These are phyloP conservation scores for Hyaloscypha bicolor DNA, from an alignment of 495 filamentous ascomycete genomes.

Conservation along the genomic window DNA sequence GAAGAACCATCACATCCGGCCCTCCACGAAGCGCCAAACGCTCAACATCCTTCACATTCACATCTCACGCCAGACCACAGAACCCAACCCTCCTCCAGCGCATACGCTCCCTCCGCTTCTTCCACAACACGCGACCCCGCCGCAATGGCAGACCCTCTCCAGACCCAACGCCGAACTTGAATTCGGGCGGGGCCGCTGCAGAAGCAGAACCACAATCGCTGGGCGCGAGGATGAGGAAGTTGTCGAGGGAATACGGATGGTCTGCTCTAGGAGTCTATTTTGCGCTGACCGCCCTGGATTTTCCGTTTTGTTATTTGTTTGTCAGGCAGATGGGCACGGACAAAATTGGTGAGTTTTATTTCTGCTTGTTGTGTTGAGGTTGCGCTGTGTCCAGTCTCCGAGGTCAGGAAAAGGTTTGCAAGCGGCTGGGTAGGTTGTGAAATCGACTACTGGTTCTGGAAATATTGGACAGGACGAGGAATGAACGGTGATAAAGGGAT, in stretches of 20 bases:
- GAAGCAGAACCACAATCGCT: conserved; percentile 55
- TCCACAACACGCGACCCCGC: conserved; percentile 27
- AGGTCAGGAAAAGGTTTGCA: background rate
- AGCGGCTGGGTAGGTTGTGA: background rate
- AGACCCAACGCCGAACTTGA: conserved; percentile 4
- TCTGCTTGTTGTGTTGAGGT: background rate
- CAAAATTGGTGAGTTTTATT: conserved; percentile 62
- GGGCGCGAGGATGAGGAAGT: conserved; percentile 70
- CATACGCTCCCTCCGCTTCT: conserved; percentile 26
- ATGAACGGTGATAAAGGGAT: no score
- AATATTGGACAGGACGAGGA: background rate
- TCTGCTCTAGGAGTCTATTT: conserved; percentile 91
- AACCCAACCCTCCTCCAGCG: conserved; percentile 19
- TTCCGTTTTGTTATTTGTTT: conserved; percentile 90
- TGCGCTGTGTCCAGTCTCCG: background rate
- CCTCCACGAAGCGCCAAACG: conserved; percentile 6
- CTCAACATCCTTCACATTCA: conserved; percentile 27
- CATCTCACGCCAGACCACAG: conserved; percentile 19
- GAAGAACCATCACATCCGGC: conserved; percentile 10
- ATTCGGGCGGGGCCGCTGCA: conserved; percentile 1
- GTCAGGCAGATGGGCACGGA: conserved; percentile 85
- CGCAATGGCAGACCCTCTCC: conserved; percentile 18
- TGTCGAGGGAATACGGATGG: conserved; percentile 96
- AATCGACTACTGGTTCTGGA: background rate
- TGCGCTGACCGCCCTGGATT: conserved; percentile 79